These are phyloP conservation scores for Exophiala aquamarina DNA, from an alignment of 2,329 filamentous ascomycete species.

Conservation along the genomic window DNA sequence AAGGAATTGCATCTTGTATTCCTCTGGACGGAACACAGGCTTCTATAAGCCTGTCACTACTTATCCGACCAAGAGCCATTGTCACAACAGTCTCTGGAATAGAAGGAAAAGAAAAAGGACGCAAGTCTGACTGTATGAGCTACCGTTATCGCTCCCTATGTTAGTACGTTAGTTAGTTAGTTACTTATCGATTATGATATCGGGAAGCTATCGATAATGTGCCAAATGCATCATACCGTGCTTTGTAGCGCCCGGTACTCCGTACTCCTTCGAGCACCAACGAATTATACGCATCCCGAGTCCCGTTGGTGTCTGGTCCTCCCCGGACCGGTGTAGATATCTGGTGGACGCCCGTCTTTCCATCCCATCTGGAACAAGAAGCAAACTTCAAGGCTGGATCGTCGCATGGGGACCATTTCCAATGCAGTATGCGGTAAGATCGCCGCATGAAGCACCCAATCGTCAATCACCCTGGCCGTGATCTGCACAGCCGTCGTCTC, in stretches of 20 bases:
- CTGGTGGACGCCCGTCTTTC: too few relatives aligned
- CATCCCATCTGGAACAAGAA: too few relatives aligned
- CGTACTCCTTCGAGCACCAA: too few relatives aligned
- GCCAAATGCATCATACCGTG: background rate
- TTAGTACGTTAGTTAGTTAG: too few relatives aligned
- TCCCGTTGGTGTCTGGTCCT: too few relatives aligned
- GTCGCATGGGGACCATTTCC: too few relatives aligned
- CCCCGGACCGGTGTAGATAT: too few relatives aligned
- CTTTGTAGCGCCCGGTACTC: too few relatives aligned
- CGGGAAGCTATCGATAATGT: constrained; percentile 19
- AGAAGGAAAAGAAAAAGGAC: constrained; percentile 19
- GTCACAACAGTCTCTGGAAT: constrained; percentile 12
- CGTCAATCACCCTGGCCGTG: background rate
- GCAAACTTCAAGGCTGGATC: too few relatives aligned
- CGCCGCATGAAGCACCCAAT: constrained; percentile 2
- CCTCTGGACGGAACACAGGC: constrained; percentile 8
- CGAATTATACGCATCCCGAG: too few relatives aligned
- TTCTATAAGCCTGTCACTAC: constrained; percentile 14
- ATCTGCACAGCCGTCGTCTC: constrained; percentile 16
- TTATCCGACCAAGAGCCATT: background rate
- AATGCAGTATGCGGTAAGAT: background rate
- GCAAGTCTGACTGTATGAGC: constrained; percentile 18
- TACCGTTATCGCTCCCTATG: constrained; percentile 1
- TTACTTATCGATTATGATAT: constrained; percentile 21
- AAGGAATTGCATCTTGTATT: too few relatives aligned